Percentiles rank a stretch among this genome's conserved stretches.
These are phyloP conservation scores for Rhizopogon roseolus DNA, from an alignment of 768 basidiomycete species.

Conservation along the genomic window DNA sequence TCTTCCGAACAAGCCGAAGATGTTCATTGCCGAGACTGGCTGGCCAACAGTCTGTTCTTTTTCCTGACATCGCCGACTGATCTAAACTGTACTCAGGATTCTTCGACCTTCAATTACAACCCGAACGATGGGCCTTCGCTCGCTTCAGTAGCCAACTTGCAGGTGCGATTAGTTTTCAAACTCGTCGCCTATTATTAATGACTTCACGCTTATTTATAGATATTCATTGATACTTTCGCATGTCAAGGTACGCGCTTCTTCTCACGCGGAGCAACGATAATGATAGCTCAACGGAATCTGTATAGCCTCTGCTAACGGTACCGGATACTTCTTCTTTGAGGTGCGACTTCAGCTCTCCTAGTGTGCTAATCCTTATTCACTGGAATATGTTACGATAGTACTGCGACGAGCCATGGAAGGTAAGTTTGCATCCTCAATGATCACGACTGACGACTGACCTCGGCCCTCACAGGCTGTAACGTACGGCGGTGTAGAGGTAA, in stretches of 20 bases:
- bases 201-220: constrained; percentile 33
- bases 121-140: constrained; percentile 63
- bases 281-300: not conserved
- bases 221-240: constrained; percentile 81
- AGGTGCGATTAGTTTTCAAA: constrained; percentile 27
- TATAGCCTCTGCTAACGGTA: constrained; percentile 74
- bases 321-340: constrained; percentile 88
- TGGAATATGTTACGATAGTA: constrained; percentile 31
- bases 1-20: constrained; percentile 66
- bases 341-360: constrained; percentile 22
- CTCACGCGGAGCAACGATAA: constrained; percentile 5
- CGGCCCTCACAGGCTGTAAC: constrained; percentile 36
- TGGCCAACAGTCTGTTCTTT: constrained; percentile 62
- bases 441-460: constrained; percentile 1
- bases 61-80: not conserved
- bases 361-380: not conserved
- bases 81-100: constrained; percentile 34
- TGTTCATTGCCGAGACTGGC: constrained; percentile 95
- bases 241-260: constrained; percentile 39
- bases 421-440: constrained; percentile 19
- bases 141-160: constrained; percentile 59
- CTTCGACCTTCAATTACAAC: constrained; percentile 49
- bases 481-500: constrained; percentile 78
- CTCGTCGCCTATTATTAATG: not conserved
- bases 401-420: constrained; percentile 83